Conservation (phyloP, 228 moss, liverwort and hornwort species). For the Sphagnum fallax region DNA sequence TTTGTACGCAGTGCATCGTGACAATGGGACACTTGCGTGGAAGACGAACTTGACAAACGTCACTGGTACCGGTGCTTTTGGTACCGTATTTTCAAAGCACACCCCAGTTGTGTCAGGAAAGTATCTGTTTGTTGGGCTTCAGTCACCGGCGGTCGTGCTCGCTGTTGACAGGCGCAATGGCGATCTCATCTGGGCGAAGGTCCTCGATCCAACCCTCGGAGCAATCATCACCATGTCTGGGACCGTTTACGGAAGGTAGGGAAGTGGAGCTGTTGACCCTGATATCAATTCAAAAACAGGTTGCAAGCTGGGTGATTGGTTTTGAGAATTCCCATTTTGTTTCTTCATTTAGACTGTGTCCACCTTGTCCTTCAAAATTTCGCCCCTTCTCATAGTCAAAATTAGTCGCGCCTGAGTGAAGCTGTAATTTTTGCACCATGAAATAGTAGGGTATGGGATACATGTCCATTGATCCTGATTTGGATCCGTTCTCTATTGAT, state of each 20-base stretch:
- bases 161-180: conserved; percentile 7
- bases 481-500: background rate
- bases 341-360: too few species aligned
- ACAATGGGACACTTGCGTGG: conserved; percentile 1
- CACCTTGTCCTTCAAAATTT: background rate
- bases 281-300: too few species aligned
- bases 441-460: background rate
- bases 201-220: conserved; percentile 1
- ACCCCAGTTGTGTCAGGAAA: conserved; percentile 7
- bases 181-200: conserved; percentile 2
- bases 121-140: conserved; percentile 1
- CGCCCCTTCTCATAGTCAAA: background rate
- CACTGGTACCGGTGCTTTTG: background rate
- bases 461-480: background rate
- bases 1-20: conserved; percentile 1
- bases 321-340: too few species aligned
- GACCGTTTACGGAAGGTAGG: conserved; percentile 7
- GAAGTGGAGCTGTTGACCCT: too few species aligned
- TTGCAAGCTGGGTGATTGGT: too few species aligned
- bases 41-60: background rate
- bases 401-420: background rate
- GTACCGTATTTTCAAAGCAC: background rate
- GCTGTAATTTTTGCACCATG: background rate
- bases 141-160: background rate
- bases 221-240: conserved; percentile 8